Evolutionary conservation across 176 grass and related monocot species (phyloP).

Genomic region (Aegilops bicornis): DNA sequence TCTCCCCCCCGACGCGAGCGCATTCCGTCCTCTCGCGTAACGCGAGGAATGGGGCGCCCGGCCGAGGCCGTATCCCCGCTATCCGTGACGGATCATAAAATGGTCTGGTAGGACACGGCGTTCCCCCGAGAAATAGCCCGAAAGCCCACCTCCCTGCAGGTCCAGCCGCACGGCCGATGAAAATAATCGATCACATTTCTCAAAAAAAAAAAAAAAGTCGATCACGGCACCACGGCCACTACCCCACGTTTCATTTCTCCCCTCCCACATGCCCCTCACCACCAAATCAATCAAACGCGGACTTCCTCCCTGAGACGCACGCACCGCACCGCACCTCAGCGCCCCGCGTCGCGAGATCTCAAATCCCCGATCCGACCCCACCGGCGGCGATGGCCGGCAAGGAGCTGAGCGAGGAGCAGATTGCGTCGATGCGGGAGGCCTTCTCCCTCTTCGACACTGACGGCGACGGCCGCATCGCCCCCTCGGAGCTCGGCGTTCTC

Average conservation of each 20-base stretch:
- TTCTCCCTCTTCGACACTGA: constrained; percentile 97
- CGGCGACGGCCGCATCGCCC: constrained; percentile 84
- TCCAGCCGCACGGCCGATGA: not conserved
- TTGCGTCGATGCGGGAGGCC: constrained; percentile 89
- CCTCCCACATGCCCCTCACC: not conserved
- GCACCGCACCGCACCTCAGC: not conserved
- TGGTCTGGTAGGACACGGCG: not conserved
- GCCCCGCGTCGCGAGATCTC: constrained; percentile 29
- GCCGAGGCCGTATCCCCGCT: too few relatives aligned
- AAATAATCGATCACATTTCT: too few relatives aligned
- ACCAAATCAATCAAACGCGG: constrained; percentile 6
- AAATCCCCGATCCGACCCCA: not conserved
- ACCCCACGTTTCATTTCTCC: constrained; percentile 27
- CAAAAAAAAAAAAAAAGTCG: too few relatives aligned
- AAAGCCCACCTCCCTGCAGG: not conserved
- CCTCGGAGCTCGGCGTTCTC: constrained; percentile 88
- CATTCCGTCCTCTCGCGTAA: too few relatives aligned
- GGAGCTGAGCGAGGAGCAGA: constrained; percentile 83
- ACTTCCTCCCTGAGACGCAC: not conserved
- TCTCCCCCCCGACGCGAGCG: too few relatives aligned
- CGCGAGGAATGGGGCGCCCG: too few relatives aligned
- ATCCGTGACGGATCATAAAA: not conserved
- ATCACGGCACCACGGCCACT: not conserved
- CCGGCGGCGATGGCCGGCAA: constrained; percentile 66
- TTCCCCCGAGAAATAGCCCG: not conserved